These are phyloP conservation scores for Oryza glumipatula DNA, from an alignment of 176 grass and related monocot genomes.

Conservation along the genomic window DNA sequence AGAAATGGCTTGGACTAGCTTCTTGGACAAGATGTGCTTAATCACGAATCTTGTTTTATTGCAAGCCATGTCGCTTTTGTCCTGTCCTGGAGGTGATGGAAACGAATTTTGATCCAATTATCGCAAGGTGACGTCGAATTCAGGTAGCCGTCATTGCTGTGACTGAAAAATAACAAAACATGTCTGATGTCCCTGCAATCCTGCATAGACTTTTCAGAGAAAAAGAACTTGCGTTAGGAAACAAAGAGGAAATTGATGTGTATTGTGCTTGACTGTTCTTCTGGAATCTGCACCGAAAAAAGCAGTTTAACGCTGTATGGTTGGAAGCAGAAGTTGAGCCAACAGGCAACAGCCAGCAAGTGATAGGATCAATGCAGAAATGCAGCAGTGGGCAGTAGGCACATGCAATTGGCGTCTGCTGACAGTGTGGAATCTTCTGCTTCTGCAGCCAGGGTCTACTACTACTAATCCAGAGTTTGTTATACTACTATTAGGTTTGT, in stretches of 20 bases:
- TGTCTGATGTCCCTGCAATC: background rate
- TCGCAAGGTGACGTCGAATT: background rate
- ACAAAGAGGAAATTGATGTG: background rate
- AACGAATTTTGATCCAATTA: background rate
- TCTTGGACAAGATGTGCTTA: background rate
- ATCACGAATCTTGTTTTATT: conserved; percentile 2
- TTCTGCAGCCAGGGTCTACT: conserved; percentile 23
- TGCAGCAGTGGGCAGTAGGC: conserved; percentile 16
- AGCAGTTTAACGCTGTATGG: background rate
- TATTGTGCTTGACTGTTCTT: background rate
- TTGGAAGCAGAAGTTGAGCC: conserved; percentile 10
- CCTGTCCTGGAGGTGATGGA: background rate
- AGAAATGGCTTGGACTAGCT: conserved; percentile 1
- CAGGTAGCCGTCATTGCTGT: conserved; percentile 3
- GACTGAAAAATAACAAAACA: background rate
- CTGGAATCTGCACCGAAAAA: background rate
- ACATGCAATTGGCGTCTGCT: conserved; percentile 36
- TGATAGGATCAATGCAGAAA: conserved; percentile 10
- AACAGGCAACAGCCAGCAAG: background rate
- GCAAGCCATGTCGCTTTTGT: background rate
- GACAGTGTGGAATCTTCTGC: conserved; percentile 53
- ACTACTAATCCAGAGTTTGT: background rate
- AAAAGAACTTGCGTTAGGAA: background rate
- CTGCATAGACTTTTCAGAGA: background rate
- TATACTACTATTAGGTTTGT: background rate